phyloP scores from a whole-genome alignment of 1,139 yeast species.

The Hemisphaericaspora xylofermentans region DNA sequence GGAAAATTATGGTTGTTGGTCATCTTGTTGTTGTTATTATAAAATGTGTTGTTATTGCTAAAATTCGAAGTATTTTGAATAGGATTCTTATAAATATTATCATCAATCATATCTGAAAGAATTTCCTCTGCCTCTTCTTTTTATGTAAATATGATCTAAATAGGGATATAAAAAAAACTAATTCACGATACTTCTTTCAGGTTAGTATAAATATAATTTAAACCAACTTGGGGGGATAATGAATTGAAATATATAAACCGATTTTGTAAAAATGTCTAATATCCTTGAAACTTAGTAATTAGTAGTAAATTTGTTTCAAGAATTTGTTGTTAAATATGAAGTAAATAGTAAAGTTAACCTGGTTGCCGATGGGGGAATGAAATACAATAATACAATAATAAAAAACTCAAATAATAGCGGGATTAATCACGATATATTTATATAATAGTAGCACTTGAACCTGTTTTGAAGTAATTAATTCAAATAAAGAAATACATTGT shows the following conservation, averaged over 20 bases:
- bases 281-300: not conserved
- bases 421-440: not conserved
- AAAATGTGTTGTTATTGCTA: not conserved
- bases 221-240: slow-evolving; percentile 4
- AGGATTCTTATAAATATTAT: slow-evolving; percentile 15
- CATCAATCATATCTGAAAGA: slow-evolving; percentile 15
- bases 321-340: not conserved
- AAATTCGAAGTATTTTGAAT: slow-evolving; percentile 4
- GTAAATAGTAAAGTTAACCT: not conserved
- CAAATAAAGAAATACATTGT: slow-evolving; percentile 2
- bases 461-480: too few relatives aligned
- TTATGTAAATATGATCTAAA: slow-evolving; percentile 12
- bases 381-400: not conserved
- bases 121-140: not conserved
- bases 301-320: not conserved
- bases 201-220: not conserved
- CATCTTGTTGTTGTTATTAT: slow-evolving; percentile 3
- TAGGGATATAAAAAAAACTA: slow-evolving; percentile 11
- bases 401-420: not conserved
- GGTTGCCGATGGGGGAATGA: not conserved
- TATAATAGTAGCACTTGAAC: not conserved
- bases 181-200: slow-evolving; percentile 7
- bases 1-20: not conserved
- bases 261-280: not conserved
- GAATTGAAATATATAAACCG: slow-evolving; percentile 3